These are phyloP conservation scores for Cornus controversa DNA, from an alignment of 148 eudicot species.

Conservation along the genomic window DNA sequence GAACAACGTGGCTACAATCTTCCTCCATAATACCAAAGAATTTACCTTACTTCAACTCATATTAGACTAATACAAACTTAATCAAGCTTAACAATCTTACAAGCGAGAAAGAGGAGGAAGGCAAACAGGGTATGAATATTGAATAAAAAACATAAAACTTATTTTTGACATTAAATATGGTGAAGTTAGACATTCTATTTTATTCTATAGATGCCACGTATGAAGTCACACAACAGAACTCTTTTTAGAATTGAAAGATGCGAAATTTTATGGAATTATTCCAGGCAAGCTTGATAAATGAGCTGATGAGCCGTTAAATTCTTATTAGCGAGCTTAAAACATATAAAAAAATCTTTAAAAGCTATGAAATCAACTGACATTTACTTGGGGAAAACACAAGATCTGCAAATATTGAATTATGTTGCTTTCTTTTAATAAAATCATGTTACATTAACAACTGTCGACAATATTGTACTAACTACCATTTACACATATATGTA, in stretches of 20 bases:
- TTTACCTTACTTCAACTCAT: not conserved
- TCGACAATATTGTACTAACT: not conserved
- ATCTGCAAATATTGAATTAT: not conserved
- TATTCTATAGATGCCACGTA: not conserved
- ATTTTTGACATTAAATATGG: not conserved
- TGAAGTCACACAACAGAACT: not conserved
- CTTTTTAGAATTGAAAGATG: not conserved
- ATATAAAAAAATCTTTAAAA: not conserved
- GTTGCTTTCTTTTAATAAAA: not conserved
- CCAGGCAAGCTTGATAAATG: not conserved
- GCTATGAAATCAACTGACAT: not conserved
- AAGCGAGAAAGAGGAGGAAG: not conserved
- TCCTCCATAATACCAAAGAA: not conserved
- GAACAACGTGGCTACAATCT: not conserved
- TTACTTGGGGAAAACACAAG: not conserved
- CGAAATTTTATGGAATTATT: not conserved
- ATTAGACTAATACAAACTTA: not conserved
- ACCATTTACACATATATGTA: not conserved
- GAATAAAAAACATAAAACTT: not conserved
- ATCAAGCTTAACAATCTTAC: not conserved
- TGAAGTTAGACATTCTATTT: not conserved
- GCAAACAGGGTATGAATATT: not conserved
- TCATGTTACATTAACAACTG: not conserved
- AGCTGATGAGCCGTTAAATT: not conserved
- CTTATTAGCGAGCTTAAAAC: not conserved